Evolutionary conservation across 2,329 filamentous ascomycete species (phyloP).

Genomic region (Colletotrichum graminicola): DNA sequence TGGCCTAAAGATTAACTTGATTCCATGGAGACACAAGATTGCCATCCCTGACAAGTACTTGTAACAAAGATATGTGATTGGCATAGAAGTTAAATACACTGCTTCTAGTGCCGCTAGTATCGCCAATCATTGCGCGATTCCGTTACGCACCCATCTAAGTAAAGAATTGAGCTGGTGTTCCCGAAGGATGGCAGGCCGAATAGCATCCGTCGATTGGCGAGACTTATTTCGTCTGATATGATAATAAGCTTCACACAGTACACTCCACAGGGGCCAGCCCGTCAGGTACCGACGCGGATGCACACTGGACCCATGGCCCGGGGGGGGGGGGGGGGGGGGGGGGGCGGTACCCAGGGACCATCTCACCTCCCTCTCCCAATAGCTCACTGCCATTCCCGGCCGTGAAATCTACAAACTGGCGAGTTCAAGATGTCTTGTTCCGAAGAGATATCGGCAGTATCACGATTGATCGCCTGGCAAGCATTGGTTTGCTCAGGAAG

Average conservation of each 20-base stretch:
- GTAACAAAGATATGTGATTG: background rate
- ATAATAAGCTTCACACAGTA: background rate
- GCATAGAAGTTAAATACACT: background rate
- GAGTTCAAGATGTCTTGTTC: background rate
- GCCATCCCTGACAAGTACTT: background rate
- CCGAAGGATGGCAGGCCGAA: background rate
- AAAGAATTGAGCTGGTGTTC: background rate
- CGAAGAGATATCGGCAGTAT: background rate
- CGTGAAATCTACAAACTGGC: background rate
- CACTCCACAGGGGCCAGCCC: background rate
- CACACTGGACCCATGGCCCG: slow-evolving; percentile 6
- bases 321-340: background rate
- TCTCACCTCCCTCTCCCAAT: background rate
- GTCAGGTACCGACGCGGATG: background rate
- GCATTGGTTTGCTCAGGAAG: background rate
- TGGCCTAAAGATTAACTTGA: no score
- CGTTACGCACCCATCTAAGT: no score
- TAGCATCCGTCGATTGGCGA: slow-evolving; percentile 18
- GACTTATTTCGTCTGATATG: slow-evolving; percentile 30
- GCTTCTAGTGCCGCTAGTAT: background rate
- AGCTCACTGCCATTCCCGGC: slow-evolving; percentile 11
- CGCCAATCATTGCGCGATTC: background rate
- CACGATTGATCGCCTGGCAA: background rate
- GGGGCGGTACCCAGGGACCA: slow-evolving; percentile 1
- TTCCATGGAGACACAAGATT: background rate